phyloP scores from a whole-genome alignment of 2,329 filamentous ascomycete genomes.

The Curvularia eragrostidis region DNA sequence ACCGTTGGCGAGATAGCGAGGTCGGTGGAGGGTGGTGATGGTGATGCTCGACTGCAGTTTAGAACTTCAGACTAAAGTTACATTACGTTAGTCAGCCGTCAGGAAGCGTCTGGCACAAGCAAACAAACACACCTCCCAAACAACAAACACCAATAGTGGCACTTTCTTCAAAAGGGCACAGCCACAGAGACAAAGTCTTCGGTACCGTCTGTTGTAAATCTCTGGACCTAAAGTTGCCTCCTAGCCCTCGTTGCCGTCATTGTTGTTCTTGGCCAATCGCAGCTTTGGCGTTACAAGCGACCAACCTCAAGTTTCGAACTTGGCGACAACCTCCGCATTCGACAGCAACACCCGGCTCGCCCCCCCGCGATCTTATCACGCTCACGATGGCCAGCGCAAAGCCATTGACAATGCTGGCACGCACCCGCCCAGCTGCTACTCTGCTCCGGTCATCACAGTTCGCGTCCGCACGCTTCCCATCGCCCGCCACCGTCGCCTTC shows the following conservation, averaged over 20 bases:
- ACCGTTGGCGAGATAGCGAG: constrained; percentile 32
- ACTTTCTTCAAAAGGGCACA: background rate
- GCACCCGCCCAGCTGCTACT: constrained; percentile 51
- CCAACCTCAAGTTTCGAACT: constrained; percentile 32
- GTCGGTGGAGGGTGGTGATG: constrained; percentile 36
- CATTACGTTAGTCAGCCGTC: constrained; percentile 25
- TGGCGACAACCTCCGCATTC: constrained; percentile 31
- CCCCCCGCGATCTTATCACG: constrained; percentile 38
- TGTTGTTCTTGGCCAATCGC: constrained; percentile 40
- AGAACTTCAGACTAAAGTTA: constrained; percentile 30
- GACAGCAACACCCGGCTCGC: constrained; percentile 31
- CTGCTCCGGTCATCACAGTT: constrained; percentile 47
- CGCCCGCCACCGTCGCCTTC: constrained; percentile 60
- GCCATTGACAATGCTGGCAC: constrained; percentile 57
- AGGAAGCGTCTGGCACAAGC: constrained; percentile 8
- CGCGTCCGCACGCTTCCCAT: constrained; percentile 45
- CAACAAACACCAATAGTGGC: background rate
- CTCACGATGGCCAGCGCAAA: constrained; percentile 57
- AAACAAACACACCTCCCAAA: constrained; percentile 7
- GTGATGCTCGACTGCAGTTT: constrained; percentile 32
- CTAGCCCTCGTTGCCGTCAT: constrained; percentile 29
- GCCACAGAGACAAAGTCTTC: background rate
- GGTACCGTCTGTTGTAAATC: background rate
- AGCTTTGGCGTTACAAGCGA: constrained; percentile 32
- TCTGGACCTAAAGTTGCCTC: constrained; percentile 19